phyloP scores from a whole-genome alignment of 352 stramenopile species.

The Phytophthora fragariaefolia region DNA sequence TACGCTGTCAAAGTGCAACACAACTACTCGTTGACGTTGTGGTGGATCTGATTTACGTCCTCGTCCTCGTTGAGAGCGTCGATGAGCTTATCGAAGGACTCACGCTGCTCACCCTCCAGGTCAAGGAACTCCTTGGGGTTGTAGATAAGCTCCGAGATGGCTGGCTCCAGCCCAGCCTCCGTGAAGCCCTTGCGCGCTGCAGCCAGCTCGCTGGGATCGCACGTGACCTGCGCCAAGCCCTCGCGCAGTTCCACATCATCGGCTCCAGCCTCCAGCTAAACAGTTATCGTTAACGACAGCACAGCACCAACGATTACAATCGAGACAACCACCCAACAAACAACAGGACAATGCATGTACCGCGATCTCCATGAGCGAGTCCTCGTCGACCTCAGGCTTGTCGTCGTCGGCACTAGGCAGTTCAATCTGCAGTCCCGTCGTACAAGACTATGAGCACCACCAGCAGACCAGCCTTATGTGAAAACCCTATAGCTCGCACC shows the following conservation, averaged over 20 bases:
- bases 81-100: conserved; percentile 80
- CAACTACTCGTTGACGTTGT: conserved; percentile 82
- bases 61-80: conserved; percentile 82
- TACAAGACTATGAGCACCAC: too few relatives aligned
- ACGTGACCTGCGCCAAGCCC: conserved; percentile 72
- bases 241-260: conserved; percentile 77
- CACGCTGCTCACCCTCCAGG: conserved; percentile 51
- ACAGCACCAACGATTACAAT: conserved; percentile 1
- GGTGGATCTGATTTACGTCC: conserved; percentile 81
- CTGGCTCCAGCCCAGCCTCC: conserved; percentile 60
- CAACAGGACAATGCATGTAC: conserved; percentile 30
- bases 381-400: conserved; percentile 55
- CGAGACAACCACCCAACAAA: not conserved
- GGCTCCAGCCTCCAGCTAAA: conserved; percentile 70
- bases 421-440: conserved; percentile 40
- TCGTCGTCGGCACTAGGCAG: conserved; percentile 26
- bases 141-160: conserved; percentile 84
- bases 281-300: not conserved
- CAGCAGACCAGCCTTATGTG: not conserved
- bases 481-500: conserved; percentile 30
- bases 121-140: conserved; percentile 83
- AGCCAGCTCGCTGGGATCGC: conserved; percentile 68
- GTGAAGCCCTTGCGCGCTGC: conserved; percentile 65
- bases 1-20: not conserved
- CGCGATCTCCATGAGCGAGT: conserved; percentile 77